Percentiles rank a stretch among this genome's conserved stretches.
Conservation (phyloP, 2,329 filamentous ascomycete species). For the Blastomyces percursus region DNA sequence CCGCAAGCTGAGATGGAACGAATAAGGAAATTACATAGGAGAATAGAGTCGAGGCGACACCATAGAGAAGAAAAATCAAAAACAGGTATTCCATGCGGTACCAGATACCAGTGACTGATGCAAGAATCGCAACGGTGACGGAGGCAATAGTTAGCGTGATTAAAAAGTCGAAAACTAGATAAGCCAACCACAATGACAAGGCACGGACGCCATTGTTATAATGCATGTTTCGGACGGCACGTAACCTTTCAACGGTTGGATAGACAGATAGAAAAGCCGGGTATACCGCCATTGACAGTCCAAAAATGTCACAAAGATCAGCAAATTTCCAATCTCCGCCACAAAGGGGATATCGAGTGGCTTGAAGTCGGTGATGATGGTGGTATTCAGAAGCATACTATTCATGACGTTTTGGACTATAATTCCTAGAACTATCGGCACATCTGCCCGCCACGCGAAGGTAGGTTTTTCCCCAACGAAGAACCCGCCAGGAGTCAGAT, state of each 20-base stretch:
- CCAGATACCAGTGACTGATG: slow-evolving; percentile 51
- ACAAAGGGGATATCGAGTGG: slow-evolving; percentile 64
- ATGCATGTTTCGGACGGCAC: slow-evolving; percentile 70
- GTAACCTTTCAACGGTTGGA: slow-evolving; percentile 69
- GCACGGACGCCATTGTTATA: slow-evolving; percentile 85
- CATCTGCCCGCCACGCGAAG: slow-evolving; percentile 54
- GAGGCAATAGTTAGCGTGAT: slow-evolving; percentile 58
- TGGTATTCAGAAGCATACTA: slow-evolving; percentile 52
- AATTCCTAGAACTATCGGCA: slow-evolving; percentile 43
- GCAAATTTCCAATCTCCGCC: slow-evolving; percentile 56
- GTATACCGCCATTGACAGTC: slow-evolving; percentile 63
- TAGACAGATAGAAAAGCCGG: slow-evolving; percentile 87
- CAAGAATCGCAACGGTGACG: slow-evolving; percentile 58
- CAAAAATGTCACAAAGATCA: slow-evolving; percentile 74
- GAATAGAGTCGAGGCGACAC: slow-evolving; percentile 62
- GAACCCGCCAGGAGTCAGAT: slow-evolving; percentile 63
- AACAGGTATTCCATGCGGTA: slow-evolving; percentile 74
- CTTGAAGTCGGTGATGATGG: slow-evolving; percentile 61
- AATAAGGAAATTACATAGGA: slow-evolving; percentile 75
- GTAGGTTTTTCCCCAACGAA: slow-evolving; percentile 58
- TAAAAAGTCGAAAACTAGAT: slow-evolving; percentile 66
- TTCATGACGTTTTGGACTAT: slow-evolving; percentile 54
- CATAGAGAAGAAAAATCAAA: slow-evolving; percentile 67
- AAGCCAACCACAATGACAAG: slow-evolving; percentile 73
- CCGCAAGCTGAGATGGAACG: slow-evolving; percentile 64